Evolutionary conservation across 495 filamentous ascomycete genomes (phyloP).

Genomic region (Sporormia fimetaria): DNA sequence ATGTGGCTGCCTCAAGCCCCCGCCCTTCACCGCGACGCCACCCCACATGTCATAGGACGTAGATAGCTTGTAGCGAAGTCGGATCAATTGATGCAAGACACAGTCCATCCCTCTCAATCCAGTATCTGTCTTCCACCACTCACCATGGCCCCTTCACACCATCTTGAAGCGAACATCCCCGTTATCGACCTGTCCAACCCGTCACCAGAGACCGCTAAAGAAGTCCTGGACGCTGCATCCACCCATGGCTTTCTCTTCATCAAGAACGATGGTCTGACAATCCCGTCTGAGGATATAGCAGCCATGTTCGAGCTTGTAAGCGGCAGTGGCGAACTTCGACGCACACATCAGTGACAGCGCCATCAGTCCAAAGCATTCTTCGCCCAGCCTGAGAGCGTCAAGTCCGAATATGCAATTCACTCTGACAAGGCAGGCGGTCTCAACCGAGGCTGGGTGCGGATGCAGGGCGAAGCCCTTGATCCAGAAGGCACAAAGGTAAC

Average conservation of each 20-base stretch:
- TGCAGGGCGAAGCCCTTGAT: constrained; percentile 82
- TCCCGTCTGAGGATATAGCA: constrained; percentile 56
- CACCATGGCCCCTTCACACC: constrained; percentile 32
- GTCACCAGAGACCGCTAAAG: constrained; percentile 47
- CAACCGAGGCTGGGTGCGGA: constrained; percentile 81
- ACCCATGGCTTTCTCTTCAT: constrained; percentile 85
- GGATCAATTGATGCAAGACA: not conserved
- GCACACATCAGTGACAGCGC: not conserved
- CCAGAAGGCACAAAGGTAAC: constrained; percentile 65
- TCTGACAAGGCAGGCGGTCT: constrained; percentile 41
- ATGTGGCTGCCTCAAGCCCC: too few species aligned
- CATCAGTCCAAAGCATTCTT: constrained; percentile 69
- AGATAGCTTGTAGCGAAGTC: too few species aligned
- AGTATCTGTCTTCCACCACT: not conserved
- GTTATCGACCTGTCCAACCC: constrained; percentile 61
- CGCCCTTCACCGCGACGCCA: too few species aligned
- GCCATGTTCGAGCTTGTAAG: constrained; percentile 62
- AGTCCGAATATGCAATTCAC: constrained; percentile 59
- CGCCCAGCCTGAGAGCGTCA: constrained; percentile 55
- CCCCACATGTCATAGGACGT: too few species aligned
- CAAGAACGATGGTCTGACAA: constrained; percentile 51
- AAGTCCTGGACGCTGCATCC: constrained; percentile 68
- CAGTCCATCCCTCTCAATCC: not conserved
- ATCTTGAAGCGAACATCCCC: constrained; percentile 47
- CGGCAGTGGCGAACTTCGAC: not conserved